These are phyloP conservation scores for Paradendryphiella salina DNA, from an alignment of 2,329 filamentous ascomycete genomes.

Conservation along the genomic window DNA sequence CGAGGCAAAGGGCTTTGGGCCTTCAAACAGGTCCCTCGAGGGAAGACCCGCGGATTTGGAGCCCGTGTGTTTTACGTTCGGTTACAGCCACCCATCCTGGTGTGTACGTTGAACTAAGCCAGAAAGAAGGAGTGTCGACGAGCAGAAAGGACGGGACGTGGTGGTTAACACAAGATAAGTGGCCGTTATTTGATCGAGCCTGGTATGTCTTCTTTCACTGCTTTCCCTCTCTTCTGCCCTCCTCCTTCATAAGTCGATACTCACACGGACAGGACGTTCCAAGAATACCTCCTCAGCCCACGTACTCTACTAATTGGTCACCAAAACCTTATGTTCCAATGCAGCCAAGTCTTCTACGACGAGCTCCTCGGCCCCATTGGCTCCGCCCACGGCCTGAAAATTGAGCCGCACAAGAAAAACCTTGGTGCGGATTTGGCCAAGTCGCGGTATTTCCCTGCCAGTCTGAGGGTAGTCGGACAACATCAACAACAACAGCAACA, in stretches of 20 bases:
- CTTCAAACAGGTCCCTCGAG: not conserved
- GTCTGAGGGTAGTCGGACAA: no score
- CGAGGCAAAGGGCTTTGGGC: no score
- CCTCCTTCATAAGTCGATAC: not conserved
- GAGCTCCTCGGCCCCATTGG: conserved; percentile 9
- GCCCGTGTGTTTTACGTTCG: conserved; percentile 9
- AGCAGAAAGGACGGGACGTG: not conserved
- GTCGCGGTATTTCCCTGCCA: conserved; percentile 8
- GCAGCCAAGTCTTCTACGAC: conserved; percentile 11
- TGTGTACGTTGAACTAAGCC: conserved; percentile 2
- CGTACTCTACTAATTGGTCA: conserved; percentile 19
- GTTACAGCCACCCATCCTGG: not conserved
- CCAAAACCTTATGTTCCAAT: conserved; percentile 20
- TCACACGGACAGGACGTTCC: conserved; percentile 11
- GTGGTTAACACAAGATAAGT: conserved; percentile 8
- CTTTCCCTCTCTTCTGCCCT: not conserved
- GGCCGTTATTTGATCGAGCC: conserved; percentile 21
- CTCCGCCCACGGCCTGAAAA: not conserved
- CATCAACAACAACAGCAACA: not conserved
- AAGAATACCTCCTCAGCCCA: conserved; percentile 21
- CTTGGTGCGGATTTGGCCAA: conserved; percentile 1
- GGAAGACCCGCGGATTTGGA: conserved; percentile 10
- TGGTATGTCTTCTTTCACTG: conserved; percentile 3
- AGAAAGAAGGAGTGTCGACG: not conserved
- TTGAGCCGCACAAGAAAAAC: not conserved